phyloP scores from a whole-genome alignment of 176 grass and related monocot genomes.

The Leersia perrieri region DNA sequence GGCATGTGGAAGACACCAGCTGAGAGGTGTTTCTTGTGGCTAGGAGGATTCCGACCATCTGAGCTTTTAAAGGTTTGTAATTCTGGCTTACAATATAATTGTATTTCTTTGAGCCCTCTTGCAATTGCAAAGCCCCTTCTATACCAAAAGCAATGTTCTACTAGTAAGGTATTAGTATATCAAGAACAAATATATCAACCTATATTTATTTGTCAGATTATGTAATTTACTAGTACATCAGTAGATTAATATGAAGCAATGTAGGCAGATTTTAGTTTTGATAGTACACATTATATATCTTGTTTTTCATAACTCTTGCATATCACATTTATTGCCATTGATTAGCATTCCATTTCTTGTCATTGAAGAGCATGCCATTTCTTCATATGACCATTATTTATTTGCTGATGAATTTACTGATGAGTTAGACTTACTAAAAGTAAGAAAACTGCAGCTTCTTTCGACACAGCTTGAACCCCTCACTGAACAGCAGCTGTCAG shows the following conservation, averaged over 20 bases:
- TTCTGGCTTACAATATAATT: slow-evolving; percentile 3
- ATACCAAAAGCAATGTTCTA: neutral
- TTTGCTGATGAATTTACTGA: neutral
- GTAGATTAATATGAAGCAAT: neutral
- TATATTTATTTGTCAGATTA: neutral
- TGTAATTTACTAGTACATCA: neutral
- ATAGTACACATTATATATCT: neutral
- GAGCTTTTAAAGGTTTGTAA: slow-evolving; percentile 85
- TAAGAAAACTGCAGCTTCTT: slow-evolving; percentile 67
- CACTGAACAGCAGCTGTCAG: slow-evolving; percentile 84
- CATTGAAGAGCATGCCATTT: neutral
- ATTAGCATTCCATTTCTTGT: no score
- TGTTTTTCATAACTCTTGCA: slow-evolving; percentile 3
- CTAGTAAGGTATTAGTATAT: neutral
- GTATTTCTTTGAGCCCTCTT: slow-evolving; percentile 6
- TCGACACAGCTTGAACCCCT: slow-evolving; percentile 86
- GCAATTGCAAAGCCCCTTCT: neutral
- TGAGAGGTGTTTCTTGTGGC: slow-evolving; percentile 96
- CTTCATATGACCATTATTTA: neutral
- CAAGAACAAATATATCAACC: neutral
- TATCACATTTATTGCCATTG: no score
- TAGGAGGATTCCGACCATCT: slow-evolving; percentile 91
- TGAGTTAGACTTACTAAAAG: slow-evolving; percentile 16
- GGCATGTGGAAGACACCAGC: slow-evolving; percentile 99
- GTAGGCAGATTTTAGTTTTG: neutral